Percentiles rank a stretch among this genome's conserved stretches.
These are phyloP conservation scores for Boletus sp. DNA, from an alignment of 768 basidiomycete species.

Conservation along the genomic window DNA sequence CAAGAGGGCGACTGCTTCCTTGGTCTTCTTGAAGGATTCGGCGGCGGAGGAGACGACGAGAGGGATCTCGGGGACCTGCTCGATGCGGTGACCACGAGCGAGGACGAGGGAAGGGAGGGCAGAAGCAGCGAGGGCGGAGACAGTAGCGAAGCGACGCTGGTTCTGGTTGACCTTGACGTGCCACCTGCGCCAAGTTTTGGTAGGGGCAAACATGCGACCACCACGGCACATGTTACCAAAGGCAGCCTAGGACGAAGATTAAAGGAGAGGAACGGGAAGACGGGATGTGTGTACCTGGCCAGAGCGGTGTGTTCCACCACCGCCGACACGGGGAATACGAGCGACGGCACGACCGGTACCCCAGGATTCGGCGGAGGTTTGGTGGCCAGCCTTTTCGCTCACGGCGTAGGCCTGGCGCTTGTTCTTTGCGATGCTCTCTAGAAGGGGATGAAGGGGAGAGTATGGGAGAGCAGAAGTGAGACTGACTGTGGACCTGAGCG, in stretches of 20 bases:
- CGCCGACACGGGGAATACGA: conserved; percentile 99
- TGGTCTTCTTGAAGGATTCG: conserved; percentile 94
- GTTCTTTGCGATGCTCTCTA: conserved; percentile 98
- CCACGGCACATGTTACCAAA: conserved; percentile 99
- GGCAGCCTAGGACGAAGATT: conserved; percentile 61
- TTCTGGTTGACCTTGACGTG: conserved; percentile 99
- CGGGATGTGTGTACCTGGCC: conserved; percentile 61
- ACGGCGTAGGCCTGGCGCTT: conserved; percentile 96
- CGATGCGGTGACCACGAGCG: conserved; percentile 98
- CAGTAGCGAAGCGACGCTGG: conserved; percentile 96
- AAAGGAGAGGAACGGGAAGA: background rate
- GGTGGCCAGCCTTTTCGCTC: conserved; percentile 97
- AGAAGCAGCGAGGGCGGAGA: conserved; percentile 96
- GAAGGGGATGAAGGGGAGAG: background rate
- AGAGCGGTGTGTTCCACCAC: conserved; percentile 97
- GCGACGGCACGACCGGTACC: conserved; percentile 99
- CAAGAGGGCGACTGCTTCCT: conserved; percentile 92
- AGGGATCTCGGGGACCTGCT: conserved; percentile 94
- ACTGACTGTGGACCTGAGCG: conserved; percentile 97
- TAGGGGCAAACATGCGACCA: conserved; percentile 99
- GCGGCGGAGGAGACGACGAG: conserved; percentile 77
- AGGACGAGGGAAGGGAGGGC: conserved; percentile 95
- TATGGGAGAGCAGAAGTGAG: background rate
- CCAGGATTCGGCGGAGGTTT: conserved; percentile 99
- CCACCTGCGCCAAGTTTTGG: conserved; percentile 99